Evolutionary conservation across 2,329 filamentous ascomycete species (phyloP).

Genomic region (Alternaria sp.): DNA sequence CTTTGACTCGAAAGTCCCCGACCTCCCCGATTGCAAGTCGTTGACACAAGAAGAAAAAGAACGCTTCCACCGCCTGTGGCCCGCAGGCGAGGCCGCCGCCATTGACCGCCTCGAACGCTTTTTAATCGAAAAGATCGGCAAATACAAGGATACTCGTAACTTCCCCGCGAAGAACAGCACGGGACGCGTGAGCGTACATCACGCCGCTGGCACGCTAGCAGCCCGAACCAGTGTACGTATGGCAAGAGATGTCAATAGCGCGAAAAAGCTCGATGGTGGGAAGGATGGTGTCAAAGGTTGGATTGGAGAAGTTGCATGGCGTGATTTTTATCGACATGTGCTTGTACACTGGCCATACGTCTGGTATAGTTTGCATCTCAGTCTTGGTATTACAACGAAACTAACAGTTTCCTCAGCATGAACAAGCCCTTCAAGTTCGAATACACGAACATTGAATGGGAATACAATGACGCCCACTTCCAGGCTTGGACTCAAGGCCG

Average conservation of each 20-base stretch:
- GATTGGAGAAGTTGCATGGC: constrained; percentile 63
- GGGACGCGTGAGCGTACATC: constrained; percentile 55
- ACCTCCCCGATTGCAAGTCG: constrained; percentile 68
- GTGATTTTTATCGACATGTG: constrained; percentile 67
- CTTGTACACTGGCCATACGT: constrained; percentile 86
- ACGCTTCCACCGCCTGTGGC: constrained; percentile 54
- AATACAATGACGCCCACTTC: constrained; percentile 65
- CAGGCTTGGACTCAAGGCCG: constrained; percentile 67
- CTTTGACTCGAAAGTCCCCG: constrained; percentile 44
- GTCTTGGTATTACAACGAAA: not conserved
- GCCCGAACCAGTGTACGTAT: constrained; percentile 57
- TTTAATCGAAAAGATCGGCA: constrained; percentile 56
- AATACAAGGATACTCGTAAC: constrained; percentile 54
- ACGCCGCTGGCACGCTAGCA: constrained; percentile 56
- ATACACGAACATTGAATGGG: constrained; percentile 84
- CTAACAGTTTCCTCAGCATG: constrained; percentile 60
- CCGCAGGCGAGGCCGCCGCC: constrained; percentile 56
- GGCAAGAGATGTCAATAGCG: constrained; percentile 61
- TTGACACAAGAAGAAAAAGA: constrained; percentile 56
- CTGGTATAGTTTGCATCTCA: constrained; percentile 61
- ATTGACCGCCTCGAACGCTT: constrained; percentile 54
- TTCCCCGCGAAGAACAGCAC: constrained; percentile 55
- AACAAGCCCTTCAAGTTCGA: constrained; percentile 83
- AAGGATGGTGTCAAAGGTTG: constrained; percentile 56
- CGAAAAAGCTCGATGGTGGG: constrained; percentile 62